Evolutionary conservation across 176 grass and related monocot genomes (phyloP), one percentile per base, ranked within the genome.

Genomic region (Musa beccarii): DNA sequence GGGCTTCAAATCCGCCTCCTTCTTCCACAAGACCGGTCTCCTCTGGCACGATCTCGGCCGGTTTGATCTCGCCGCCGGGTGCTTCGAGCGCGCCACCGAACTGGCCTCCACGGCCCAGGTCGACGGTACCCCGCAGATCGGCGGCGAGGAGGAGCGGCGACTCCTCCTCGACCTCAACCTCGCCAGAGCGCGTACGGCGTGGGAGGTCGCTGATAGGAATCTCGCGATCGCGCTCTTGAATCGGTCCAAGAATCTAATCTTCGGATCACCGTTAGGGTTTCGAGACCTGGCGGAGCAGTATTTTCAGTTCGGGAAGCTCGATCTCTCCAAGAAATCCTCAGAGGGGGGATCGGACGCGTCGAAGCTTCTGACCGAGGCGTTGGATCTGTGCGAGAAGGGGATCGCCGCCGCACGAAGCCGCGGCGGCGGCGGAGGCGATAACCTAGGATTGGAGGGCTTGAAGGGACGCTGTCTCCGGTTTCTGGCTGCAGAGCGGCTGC

Each of bases 11-110:
- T 24, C 56, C 2, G 95, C 90, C 53, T 81, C 88, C 72, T 83
- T 99, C 21, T 93, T 91, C 83, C 83, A 88, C 81, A 86, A 85
- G 75, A 77, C 88, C 3, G 95, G 95, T 11, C 52, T 86, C 72
- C 76, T 89, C 43, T 99, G 95, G 95, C 83, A 94, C 54, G 84
- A 87, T 16, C 86, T 99, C 29, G 82, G 79, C 79, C 84, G 79
- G 64, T 74, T 82, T 34, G 95, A 99, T 78, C 84, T 85, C 63
- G 84, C 95, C 62, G 83, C 90, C 66, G 81, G 85, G 59, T 99
- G 90, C 82, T 99, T 94, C 75, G 90, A 99, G 88, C 89, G 89
- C 79, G 95, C 76, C 69, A 99, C 88, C 68, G 84, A 89, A 21
- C 69, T 99, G 3, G 81, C 87, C 3, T 88, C 85, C 51, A 52